A percentile compares a stretch with the other conserved stretches of the same genome.
Evolutionary conservation across 148 eudicot species (phyloP).

Genomic region (Chenopodium quinoa): DNA sequence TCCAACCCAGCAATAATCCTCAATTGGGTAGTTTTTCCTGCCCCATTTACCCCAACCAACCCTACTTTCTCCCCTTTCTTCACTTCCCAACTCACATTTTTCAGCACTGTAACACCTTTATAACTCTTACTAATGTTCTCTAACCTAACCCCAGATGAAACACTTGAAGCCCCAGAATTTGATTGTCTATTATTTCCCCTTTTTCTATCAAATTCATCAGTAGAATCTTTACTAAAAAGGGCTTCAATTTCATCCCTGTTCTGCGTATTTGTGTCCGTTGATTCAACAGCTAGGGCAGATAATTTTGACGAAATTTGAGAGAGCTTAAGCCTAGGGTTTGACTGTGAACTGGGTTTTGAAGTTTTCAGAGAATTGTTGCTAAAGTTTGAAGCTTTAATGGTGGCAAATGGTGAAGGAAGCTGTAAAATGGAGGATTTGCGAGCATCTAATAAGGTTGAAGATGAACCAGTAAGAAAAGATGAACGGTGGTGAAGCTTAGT

Average conservation of each 20-base stretch:
- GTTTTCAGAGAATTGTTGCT: constrained; percentile 26
- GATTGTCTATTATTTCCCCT: constrained; percentile 45
- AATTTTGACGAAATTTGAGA: constrained; percentile 37
- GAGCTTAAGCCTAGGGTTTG: constrained; percentile 25
- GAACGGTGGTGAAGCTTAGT: constrained; percentile 22
- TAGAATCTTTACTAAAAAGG: constrained; percentile 50
- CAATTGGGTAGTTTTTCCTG: constrained; percentile 94
- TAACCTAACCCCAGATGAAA: constrained; percentile 83
- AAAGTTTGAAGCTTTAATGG: constrained; percentile 30
- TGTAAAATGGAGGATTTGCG: constrained; percentile 40
- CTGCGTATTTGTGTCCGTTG: constrained; percentile 31
- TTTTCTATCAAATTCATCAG: constrained; percentile 28
- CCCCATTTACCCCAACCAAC: constrained; percentile 94
- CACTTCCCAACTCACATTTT: constrained; percentile 88
- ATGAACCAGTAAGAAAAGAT: constrained; percentile 20
- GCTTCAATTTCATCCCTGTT: constrained; percentile 65
- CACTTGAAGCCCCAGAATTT: constrained; percentile 67
- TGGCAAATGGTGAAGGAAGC: constrained; percentile 24
- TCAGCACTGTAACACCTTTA: constrained; percentile 79
- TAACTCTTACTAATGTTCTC: constrained; percentile 79
- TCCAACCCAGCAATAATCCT: constrained; percentile 87
- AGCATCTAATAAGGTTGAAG: constrained; percentile 26
- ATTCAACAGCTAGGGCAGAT: constrained; percentile 49
- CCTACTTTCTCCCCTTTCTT: constrained; percentile 96
- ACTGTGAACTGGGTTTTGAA: constrained; percentile 11